phyloP scores from a whole-genome alignment of 2,329 filamentous ascomycete species.

The Aspergillus sp. region DNA sequence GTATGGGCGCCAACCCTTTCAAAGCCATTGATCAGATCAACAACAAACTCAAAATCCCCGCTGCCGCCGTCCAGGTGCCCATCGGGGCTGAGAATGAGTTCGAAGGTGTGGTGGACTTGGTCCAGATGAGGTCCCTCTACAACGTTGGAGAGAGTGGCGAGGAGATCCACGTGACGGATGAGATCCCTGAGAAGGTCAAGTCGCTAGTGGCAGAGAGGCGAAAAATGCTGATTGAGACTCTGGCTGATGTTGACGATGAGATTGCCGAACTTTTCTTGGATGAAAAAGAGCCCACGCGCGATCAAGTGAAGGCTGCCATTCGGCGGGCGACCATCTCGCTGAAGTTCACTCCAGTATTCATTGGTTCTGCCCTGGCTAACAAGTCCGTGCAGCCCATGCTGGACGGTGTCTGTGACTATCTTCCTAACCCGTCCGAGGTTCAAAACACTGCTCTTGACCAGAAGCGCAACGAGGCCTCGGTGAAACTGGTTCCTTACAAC shows the following conservation, averaged over 20 bases:
- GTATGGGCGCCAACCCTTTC: conserved; percentile 97
- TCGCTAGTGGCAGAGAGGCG: conserved; percentile 74
- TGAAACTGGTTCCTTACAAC: conserved; percentile 88
- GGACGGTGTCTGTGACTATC: conserved; percentile 90
- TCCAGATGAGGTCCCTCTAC: conserved; percentile 88
- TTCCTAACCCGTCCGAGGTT: conserved; percentile 85
- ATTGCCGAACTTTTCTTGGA: conserved; percentile 93
- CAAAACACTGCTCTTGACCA: conserved; percentile 84
- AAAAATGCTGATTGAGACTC: conserved; percentile 78
- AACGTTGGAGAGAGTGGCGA: conserved; percentile 79
- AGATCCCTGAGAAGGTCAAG: conserved; percentile 72
- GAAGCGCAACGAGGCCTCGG: conserved; percentile 65
- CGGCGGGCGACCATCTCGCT: conserved; percentile 78
- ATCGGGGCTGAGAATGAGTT: conserved; percentile 90
- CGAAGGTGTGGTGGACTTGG: conserved; percentile 82
- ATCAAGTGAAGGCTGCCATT: conserved; percentile 87
- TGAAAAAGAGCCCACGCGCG: conserved; percentile 66
- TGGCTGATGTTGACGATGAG: conserved; percentile 95
- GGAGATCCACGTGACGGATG: conserved; percentile 64
- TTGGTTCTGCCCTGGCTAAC: conserved; percentile 91
- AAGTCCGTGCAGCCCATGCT: conserved; percentile 95
- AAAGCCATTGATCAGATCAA: conserved; percentile 98
- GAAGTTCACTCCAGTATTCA: conserved; percentile 90
- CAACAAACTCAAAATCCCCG: conserved; percentile 83
- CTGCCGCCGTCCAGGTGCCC: conserved; percentile 87